Base-by-base conservation (phyloP, 139 green algal species). In the Desmodesmus armatus region DNA sequence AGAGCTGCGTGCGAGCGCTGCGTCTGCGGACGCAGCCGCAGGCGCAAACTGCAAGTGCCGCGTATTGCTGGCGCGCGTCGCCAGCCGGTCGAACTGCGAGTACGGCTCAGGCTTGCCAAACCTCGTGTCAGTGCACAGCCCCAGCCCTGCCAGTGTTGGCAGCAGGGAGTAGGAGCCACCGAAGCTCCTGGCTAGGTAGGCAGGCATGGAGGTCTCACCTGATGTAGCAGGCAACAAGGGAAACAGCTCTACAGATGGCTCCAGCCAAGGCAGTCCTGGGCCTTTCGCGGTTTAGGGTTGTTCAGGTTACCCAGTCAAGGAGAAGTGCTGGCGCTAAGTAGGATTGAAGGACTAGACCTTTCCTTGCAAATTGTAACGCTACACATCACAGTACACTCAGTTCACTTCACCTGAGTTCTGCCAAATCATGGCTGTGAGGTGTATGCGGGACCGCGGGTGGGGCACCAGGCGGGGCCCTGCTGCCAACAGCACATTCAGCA, bases 401-500 rank as follows among this genome's bases (percentile, higher is more conserved):
- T n/a, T n/a, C n/a, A n/a, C n/a, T n/a, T n/a, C n/a, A n/a, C n/a
- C n/a, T n/a, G n/a, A n/a, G n/a, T n/a, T n/a, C n/a, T n/a, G n/a
- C n/a, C n/a, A n/a, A n/a, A n/a, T 67, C 58, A 67, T 67, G 13
- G 58, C 31, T 19, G 23, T 31, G 25, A n/a, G 21, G 31, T 23
- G 37, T 21, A 77, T 25, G 15, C 69, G 69, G 69, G 35, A 31
- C 23, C 40, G 27, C 19, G 69, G 39, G 39, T 77, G 4, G 23
- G 39, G 39, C 13, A 47, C 39, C 7, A 77, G 39, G 29, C 69
- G 37, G 2, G 40, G 69, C 3, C 69, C 69, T 31, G 40, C 69
- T 35, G 69, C 40, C 69, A 77, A 19, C 39, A 77, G 40, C 69
- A 77, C 29, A 19, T 77, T 77, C 23, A 77, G 69, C 40, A 77